Evolutionary conservation across 192 early-diverging fungal species (phyloP), one percentile per base, ranked within the genome.

Genomic region (Gaertneriomyces semiglobifer): DNA sequence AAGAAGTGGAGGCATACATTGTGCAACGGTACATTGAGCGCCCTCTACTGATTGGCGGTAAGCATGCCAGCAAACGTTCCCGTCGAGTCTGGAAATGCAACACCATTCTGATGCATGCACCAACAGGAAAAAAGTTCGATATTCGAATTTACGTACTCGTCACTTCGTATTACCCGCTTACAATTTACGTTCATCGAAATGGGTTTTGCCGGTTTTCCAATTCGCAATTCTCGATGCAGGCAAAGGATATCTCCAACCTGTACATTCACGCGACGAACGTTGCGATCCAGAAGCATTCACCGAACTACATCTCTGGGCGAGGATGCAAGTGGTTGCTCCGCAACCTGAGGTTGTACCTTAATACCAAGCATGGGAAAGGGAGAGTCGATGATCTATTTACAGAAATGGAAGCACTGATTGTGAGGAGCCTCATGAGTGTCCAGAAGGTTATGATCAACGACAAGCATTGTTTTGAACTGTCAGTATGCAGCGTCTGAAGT

Each of bases 381-480:
- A 53, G 62, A 3, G 73, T 83, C 16, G 71, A 81, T 47, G 78
- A 73, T 12, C 61, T 82, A 0, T 85, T 86, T 52, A 86, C 83
- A 6, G 81, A 86, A 44, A 86, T 86, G 76, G 84, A 86, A 67
- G 83, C 83, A 6, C 55, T 79, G 9, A 78, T 86, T 14, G 83
- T 86, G 7, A 67, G 84, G 40, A 79, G 74, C 47, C 55, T 86
- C 55, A 83, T 86, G 70, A 74, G 73, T 41, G 83, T 85, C 6
- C 83, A 85, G 62, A 86, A 86, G 65, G 79, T 85, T 33, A 86
- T 86, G 84, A 86, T 86, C n/a, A 85, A 86, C 58, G 84, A 86
- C 57, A 86, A 86, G 71, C 84, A 86, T 57, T 86, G 84, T 53
- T 86, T 86, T 71, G 84, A 86, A 59, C 66, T 86, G 58, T 81